These are phyloP conservation scores for Elaeis oleifera DNA, from an alignment of 202 grass and related monocot species.

Conservation along the genomic window DNA sequence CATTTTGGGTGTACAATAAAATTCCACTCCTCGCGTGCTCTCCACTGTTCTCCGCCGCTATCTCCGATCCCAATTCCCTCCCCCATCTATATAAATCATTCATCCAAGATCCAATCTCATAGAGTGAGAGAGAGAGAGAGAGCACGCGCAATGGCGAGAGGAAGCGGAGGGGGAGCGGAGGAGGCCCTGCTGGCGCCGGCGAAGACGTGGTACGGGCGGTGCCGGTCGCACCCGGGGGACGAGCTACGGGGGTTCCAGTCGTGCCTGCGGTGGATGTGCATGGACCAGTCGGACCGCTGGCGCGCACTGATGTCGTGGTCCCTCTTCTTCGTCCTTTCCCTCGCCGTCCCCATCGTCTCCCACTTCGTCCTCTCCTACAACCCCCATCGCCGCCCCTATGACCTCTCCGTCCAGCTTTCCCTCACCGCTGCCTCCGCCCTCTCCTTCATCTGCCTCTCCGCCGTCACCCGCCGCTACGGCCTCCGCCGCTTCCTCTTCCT, in stretches of 20 bases:
- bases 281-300: conserved; percentile 50
- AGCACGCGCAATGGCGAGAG: no score
- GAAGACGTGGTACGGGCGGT: no score
- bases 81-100: no score
- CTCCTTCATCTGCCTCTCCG: conserved; percentile 65
- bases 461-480: conserved; percentile 51
- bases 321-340: conserved; percentile 41
- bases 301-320: conserved; percentile 42
- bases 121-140: no score
- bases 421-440: conserved; percentile 39
- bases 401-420: conserved; percentile 54
- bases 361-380: conserved; percentile 61
- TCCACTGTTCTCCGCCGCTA: no score
- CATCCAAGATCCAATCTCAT: no score
- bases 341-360: conserved; percentile 30
- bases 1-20: no score
- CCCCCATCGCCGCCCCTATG: conserved; percentile 41
- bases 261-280: conserved; percentile 69
- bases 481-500: conserved; percentile 79
- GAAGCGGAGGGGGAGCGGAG: no score
- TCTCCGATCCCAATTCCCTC: no score
- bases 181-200: no score
- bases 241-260: conserved; percentile 65
- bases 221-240: conserved; percentile 31
- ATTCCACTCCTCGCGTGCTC: no score